A percentile compares a stretch with the other conserved stretches of the same genome.
Conservation (phyloP, 345 rosid species). For the Populus deltoides region DNA sequence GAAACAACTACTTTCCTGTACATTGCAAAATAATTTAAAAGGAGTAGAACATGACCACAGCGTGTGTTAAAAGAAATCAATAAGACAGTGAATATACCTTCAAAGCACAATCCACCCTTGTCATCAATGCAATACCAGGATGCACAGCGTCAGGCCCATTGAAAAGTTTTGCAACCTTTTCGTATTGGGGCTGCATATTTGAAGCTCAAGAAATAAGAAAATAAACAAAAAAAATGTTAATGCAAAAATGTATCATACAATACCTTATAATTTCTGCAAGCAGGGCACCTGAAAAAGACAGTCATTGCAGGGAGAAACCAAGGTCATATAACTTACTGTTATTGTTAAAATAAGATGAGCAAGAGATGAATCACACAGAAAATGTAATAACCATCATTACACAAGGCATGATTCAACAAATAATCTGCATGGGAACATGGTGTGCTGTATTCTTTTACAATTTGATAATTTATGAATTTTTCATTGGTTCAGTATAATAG, state of each 20-base stretch:
- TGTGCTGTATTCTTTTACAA: background rate
- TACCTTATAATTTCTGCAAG: conserved; percentile 99
- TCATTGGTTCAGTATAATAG: background rate
- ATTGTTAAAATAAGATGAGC: background rate
- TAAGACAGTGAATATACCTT: conserved; percentile 53
- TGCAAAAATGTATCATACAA: conserved; percentile 1
- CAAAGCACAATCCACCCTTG: conserved; percentile 87
- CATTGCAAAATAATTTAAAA: background rate
- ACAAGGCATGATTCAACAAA: background rate
- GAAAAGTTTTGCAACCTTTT: conserved; percentile 91
- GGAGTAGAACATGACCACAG: background rate
- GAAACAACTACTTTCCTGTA: background rate
- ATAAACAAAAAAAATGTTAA: background rate
- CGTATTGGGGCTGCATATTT: conserved; percentile 79
- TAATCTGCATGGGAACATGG: background rate
- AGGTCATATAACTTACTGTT: conserved; percentile 4
- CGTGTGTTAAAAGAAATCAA: background rate
- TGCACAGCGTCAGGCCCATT: conserved; percentile 80
- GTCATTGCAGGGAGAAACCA: conserved; percentile 11
- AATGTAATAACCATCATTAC: background rate
- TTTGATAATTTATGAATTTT: background rate
- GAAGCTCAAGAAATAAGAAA: conserved; percentile 21
- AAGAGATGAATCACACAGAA: background rate
- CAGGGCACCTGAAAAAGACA: conserved; percentile 82
- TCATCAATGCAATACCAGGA: conserved; percentile 79